These are phyloP conservation scores for Oehlia diaphana DNA, from an alignment of 192 early-diverging fungal species.

Conservation along the genomic window DNA sequence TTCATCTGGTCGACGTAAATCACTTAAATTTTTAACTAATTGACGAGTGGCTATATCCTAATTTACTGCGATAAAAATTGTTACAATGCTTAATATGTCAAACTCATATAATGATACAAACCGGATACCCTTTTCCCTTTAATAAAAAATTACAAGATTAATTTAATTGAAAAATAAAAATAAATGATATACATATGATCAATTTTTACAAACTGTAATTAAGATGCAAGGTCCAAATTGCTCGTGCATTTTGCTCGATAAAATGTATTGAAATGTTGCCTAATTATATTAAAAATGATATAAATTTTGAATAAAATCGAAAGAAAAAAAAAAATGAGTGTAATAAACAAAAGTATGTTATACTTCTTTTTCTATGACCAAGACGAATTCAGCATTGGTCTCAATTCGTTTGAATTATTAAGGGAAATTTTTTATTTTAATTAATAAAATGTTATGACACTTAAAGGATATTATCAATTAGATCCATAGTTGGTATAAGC, in stretches of 20 bases:
- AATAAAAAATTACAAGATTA: not conserved
- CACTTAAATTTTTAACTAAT: not conserved
- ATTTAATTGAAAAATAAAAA: too few relatives aligned
- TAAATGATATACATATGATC: too few relatives aligned
- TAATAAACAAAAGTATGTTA: not conserved
- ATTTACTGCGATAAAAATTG: not conserved
- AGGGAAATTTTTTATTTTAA: not conserved
- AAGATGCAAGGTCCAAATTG: not conserved
- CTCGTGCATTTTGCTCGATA: conserved; percentile 20
- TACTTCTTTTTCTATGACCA: conserved; percentile 34
- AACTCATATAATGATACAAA: not conserved
- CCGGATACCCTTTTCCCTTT: not conserved
- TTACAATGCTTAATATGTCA: not conserved
- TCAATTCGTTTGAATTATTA: conserved; percentile 14
- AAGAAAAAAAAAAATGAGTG: too few relatives aligned
- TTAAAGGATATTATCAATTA: conserved; percentile 25
- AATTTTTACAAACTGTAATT: conserved; percentile 15
- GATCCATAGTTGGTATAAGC: conserved; percentile 17
- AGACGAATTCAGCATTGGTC: conserved; percentile 17
- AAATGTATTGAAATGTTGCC: conserved; percentile 20
- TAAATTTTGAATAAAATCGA: too few relatives aligned
- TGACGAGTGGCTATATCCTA: not conserved
- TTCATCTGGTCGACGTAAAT: not conserved
- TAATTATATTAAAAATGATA: too few relatives aligned
- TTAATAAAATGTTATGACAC: not conserved